Base-by-base conservation (phyloP, 306 rosid genomes). In the Trifolium pratense region DNA sequence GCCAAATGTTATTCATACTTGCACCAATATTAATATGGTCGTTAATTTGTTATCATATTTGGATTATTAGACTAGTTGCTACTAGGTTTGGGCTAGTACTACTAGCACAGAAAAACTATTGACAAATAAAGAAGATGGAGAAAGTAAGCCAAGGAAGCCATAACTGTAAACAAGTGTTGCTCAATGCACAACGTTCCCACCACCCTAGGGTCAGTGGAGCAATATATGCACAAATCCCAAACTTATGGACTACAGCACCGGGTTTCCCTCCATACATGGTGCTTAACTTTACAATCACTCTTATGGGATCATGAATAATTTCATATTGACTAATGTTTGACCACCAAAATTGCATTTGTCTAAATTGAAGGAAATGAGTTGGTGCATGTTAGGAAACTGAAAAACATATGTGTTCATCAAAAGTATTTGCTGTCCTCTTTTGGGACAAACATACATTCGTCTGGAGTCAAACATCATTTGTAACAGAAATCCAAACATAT, bases 1-100 rank as follows among this genome's bases (percentile, higher is more conserved):
- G 67, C 7, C 55, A 64, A 71, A 61, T 57, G 51, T 32, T 70
- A 65, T 59, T 61, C 14, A 76, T 20, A 39, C 13, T 43, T 63
- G 80, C 53, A 75, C n/a, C 49, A 26, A 73, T 61, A 59, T 65
- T 55, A 67, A 73, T 20, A 83, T 5, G 34, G 39, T 56, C 4
- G 8, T 23, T 23, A 6, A 56, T 13, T 56, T 9, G n/a, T 71
- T 15, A 64, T 39, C 39, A 55, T 66, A 71, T 20, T 42, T 42
- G 39, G 69, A 11, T 45, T 43, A 57, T 32, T 20, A 20, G 51
- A 58, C 68, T 29, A 18, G 6, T 18, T 43, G 52, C 45, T 68
- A 42, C 18, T 57, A 20, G 49, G 37, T 60, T 56, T 39, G 29
- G 37, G 62, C 37, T 66, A 75, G 48, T 17, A 53, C 65, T 17